Conservation (phyloP, 2,329 filamentous ascomycete genomes). For the Sarocladium strictum region DNA sequence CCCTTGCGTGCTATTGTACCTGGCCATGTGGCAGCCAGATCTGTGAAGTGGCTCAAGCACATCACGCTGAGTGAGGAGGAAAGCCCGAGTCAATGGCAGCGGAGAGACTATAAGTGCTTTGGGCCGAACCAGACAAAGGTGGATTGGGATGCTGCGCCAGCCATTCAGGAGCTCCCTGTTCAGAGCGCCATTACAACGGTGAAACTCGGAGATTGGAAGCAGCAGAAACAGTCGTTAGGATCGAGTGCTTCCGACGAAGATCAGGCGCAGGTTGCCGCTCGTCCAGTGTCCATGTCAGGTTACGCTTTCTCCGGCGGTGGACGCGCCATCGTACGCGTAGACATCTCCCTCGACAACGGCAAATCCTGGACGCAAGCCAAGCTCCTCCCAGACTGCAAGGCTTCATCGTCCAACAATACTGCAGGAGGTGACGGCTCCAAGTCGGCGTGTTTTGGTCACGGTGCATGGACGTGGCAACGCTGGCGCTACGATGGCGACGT, state of each 20-base stretch:
- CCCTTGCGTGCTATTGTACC: constrained; percentile 58
- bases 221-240: background rate
- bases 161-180: constrained; percentile 64
- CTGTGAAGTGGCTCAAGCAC: constrained; percentile 63
- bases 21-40: constrained; percentile 60
- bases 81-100: constrained; percentile 59
- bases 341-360: constrained; percentile 59
- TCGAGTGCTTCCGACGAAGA: background rate
- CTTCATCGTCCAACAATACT: constrained; percentile 17
- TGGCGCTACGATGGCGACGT: constrained; percentile 52
- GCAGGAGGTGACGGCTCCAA: constrained; percentile 14
- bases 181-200: constrained; percentile 58
- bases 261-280: background rate
- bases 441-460: constrained; percentile 31
- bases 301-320: constrained; percentile 67
- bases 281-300: constrained; percentile 41
- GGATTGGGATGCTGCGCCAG: constrained; percentile 56
- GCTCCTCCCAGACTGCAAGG: constrained; percentile 44
- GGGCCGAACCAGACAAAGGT: constrained; percentile 55
- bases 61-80: constrained; percentile 62
- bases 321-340: constrained; percentile 59
- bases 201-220: constrained; percentile 28
- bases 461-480: constrained; percentile 57
- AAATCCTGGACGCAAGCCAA: constrained; percentile 58
- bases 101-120: constrained; percentile 63